Base-by-base conservation (phyloP, 768 basidiomycete species). In the Podaxis sp. region DNA sequence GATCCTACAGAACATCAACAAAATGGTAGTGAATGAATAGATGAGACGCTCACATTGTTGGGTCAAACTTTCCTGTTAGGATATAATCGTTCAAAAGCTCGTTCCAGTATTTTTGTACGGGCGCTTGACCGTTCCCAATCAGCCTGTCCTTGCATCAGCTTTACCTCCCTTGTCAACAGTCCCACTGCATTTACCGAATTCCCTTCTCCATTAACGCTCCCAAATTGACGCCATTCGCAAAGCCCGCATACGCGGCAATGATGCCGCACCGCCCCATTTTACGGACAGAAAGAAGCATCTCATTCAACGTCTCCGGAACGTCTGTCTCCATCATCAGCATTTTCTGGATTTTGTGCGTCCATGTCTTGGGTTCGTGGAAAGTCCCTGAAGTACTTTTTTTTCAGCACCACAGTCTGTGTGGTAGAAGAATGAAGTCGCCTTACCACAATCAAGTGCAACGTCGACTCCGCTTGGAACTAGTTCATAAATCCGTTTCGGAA, bases 141-240 rank as follows among this genome's bases (percentile, higher is more conserved):
- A 90, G 77, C 17, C 77, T 76, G 49, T 20, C 2, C 36, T 22
- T 8, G 15, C 7, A 20, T 30, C 12, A 37, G 51, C 48, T 51
- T 26, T 38, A 20, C 5, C 17, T 55, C 15, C n/a, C 0, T 7
- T 7, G 38, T 24, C 20, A 3, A 41, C 4, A 28, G n/a, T 22
- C 26, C n/a, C 54, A 46, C 7, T 26, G 4, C 26, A 64, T 72
- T 44, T 61, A 75, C 65, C 87, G 76, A 17, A 89, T 75, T 8
- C 89, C 89, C 72, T 88, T 88, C 77, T 92, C 88, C 89, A 91
- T 91, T 33, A 92, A 68, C 0, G 89, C 86, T 7, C 90, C 89
- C 56, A 92, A 75, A 69, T 88, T 88, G 71, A 89, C 80, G 24
- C 81, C 82, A 71, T 91, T 89, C 22, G 86, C 84, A 73, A 78